Evolutionary conservation across 768 basidiomycete genomes (phyloP).

Genomic region (Rhodotorula kratochvilovae): DNA sequence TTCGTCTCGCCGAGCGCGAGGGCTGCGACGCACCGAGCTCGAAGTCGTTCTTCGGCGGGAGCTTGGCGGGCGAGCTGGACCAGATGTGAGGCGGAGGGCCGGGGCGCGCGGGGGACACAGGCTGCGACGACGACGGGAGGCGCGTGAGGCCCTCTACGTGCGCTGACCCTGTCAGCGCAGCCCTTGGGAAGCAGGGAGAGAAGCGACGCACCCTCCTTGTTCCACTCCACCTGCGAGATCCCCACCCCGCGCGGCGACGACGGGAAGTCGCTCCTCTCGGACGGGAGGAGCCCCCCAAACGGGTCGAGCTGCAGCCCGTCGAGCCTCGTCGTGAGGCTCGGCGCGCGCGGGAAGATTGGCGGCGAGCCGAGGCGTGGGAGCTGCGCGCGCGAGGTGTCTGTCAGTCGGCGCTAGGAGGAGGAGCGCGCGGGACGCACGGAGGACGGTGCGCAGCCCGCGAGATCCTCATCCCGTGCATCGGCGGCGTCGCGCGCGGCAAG

Average conservation of each 20-base stretch:
- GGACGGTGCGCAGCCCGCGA: no score
- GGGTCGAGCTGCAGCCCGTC: no score
- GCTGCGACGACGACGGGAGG: neutral
- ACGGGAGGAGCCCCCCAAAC: neutral
- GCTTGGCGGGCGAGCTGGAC: neutral
- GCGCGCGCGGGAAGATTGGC: neutral
- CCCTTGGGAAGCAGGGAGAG: neutral
- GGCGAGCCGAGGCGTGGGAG: neutral
- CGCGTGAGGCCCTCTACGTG: neutral
- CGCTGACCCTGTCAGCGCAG: neutral
- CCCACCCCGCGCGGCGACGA: neutral
- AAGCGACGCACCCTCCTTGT: conserved; percentile 7
- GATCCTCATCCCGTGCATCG: neutral
- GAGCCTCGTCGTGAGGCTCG: neutral
- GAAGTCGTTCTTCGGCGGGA: neutral
- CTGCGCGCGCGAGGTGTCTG: neutral
- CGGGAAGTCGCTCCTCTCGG: neutral
- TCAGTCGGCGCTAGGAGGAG: no score
- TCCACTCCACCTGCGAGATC: neutral
- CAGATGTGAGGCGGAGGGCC: neutral
- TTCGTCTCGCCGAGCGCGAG: neutral
- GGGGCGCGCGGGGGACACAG: neutral
- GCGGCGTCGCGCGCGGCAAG: neutral
- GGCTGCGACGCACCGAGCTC: neutral
- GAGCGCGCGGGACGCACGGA: neutral